These are phyloP conservation scores for Alternaria alternata DNA, from an alignment of 2,329 filamentous ascomycete species.

Conservation along the genomic window DNA sequence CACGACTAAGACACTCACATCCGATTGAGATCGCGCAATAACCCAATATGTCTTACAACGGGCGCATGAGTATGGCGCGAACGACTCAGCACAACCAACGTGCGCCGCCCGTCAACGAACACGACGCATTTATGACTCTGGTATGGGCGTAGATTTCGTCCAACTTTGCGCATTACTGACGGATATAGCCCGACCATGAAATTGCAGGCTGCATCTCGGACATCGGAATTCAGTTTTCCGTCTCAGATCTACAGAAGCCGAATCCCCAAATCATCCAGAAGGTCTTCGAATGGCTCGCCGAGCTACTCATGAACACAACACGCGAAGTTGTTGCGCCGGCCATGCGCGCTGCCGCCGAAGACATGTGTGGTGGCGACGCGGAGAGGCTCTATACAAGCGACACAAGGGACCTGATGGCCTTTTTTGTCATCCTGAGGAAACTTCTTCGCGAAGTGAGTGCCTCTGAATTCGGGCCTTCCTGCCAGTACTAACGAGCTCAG, in stretches of 20 bases:
- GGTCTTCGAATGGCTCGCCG: slow-evolving; percentile 97
- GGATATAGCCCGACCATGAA: slow-evolving; percentile 70
- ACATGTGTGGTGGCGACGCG: slow-evolving; percentile 81
- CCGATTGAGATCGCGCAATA: background rate
- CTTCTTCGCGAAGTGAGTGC: slow-evolving; percentile 71
- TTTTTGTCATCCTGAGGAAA: slow-evolving; percentile 83
- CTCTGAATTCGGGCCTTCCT: background rate
- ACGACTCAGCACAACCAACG: slow-evolving; percentile 51
- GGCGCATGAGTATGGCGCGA: slow-evolving; percentile 60
- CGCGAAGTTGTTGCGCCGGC: slow-evolving; percentile 93
- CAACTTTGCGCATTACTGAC: slow-evolving; percentile 24
- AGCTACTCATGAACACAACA: slow-evolving; percentile 91
- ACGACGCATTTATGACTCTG: slow-evolving; percentile 61
- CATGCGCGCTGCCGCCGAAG: slow-evolving; percentile 90
- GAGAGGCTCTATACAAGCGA: slow-evolving; percentile 82
- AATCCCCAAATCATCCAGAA: slow-evolving; percentile 95
- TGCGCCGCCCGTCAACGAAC: slow-evolving; percentile 53
- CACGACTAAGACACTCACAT: background rate
- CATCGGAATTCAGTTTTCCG: slow-evolving; percentile 88
- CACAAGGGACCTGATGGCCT: slow-evolving; percentile 93
- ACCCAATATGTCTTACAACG: slow-evolving; percentile 57
- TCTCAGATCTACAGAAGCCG: slow-evolving; percentile 89
- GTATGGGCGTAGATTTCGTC: slow-evolving; percentile 38
- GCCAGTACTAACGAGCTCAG: slow-evolving; percentile 51
- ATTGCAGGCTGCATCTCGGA: slow-evolving; percentile 98